phyloP scores from a whole-genome alignment of 2,329 filamentous ascomycete species.

The Triangularia verruculosa region DNA sequence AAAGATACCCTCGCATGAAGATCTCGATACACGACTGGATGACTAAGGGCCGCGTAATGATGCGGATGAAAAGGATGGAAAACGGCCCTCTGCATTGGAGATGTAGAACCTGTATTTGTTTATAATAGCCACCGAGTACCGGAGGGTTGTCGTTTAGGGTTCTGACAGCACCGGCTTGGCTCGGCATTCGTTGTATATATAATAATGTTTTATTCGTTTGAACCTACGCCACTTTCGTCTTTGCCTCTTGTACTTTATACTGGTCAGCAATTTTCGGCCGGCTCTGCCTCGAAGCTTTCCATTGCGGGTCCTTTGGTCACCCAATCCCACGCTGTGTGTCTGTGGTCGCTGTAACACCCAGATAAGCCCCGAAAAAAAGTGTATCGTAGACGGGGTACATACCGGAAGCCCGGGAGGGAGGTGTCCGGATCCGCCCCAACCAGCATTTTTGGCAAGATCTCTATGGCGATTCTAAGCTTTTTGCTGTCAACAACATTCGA shows the following conservation, averaged over 20 bases:
- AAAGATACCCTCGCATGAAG: neutral
- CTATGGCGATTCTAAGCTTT: too few relatives aligned
- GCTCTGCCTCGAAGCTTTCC: neutral
- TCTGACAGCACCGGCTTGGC: constrained; percentile 12
- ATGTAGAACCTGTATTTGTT: constrained; percentile 1
- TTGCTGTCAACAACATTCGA: too few relatives aligned
- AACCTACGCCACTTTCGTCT: neutral
- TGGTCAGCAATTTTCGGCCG: neutral
- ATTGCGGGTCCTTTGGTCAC: neutral
- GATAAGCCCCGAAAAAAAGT: neutral
- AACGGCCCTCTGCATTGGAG: constrained; percentile 8
- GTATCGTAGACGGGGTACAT: neutral
- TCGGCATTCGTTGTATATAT: constrained; percentile 16
- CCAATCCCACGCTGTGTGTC: neutral
- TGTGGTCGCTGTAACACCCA: neutral
- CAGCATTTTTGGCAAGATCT: too few relatives aligned
- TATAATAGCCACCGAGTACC: constrained; percentile 13
- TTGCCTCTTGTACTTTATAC: neutral
- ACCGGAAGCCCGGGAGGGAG: neutral
- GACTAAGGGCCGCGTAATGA: constrained; percentile 17
- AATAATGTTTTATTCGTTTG: constrained; percentile 2
- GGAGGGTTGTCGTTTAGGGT: constrained; percentile 13
- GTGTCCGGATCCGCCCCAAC: neutral
- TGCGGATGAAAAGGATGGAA: constrained; percentile 15
- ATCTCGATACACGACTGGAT: constrained; percentile 18